Evolutionary conservation across 805 yeast genomes (phyloP), one percentile per base, ranked within the genome.

Genomic region (Wickerhamia fluorescens): DNA sequence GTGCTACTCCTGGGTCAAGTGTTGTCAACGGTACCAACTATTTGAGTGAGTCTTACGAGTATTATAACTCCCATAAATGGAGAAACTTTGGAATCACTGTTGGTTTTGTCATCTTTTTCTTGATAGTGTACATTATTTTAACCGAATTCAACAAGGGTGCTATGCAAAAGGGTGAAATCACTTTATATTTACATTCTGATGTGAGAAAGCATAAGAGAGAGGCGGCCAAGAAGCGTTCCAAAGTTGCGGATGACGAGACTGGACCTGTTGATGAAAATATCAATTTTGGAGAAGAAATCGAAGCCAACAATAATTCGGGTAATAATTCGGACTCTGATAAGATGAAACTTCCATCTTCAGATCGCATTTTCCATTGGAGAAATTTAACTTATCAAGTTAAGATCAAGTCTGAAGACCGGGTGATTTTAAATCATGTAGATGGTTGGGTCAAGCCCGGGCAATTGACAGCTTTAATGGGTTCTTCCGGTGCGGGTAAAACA

Each of bases 391-490:
- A 58, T 37, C 49, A 53, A 28, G 63, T 61, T 14, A 50, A 57
- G 32, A 53, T 57, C 23, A 58, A 60, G 32, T 36, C 49, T n/a
- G 65, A 56, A 33, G 56, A 56, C 10, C 45, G 64, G 36, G 45
- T 46, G 12, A 50, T 71, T 35, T 53, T 75, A 45, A 62, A 65
- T 37, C 67, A 71, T 36, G 82, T 81, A 34, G 83, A 78, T 47
- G 89, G 89, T 29, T 80, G 83, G 81, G 87, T 81, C 24, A 77
- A 78, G 47, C 87, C 88, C 7, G 87, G 87, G 38, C 78, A 85
- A 24, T 58, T 81, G 47, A 81, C 88, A 29, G 92, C 89, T 4
- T 53, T 75, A 27, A 74, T 75, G 80, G 71, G 71, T 9, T 62
- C 69, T 14, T 58, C 66, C 9, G 70, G 71, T 23, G 53, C 61